Conservation (phyloP, 2,329 filamentous ascomycete species). For the Periglandula ipomoeae region DNA sequence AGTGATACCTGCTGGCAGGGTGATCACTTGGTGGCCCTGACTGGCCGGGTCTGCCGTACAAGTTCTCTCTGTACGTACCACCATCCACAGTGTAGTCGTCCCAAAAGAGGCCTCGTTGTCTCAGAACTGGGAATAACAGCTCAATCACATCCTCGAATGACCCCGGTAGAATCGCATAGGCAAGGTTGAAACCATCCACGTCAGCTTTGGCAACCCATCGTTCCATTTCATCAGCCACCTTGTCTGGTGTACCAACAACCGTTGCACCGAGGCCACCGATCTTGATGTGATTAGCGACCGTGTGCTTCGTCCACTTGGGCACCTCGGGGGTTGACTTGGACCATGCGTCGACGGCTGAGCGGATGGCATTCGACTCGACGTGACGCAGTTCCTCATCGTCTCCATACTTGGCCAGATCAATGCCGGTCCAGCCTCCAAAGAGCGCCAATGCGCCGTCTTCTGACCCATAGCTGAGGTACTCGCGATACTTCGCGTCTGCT, state of each 20-base stretch:
- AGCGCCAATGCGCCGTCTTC: conserved; percentile 54
- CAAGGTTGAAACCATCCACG: conserved; percentile 45
- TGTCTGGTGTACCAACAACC: conserved; percentile 20
- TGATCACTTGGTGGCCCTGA: conserved; percentile 27
- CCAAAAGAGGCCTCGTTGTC: conserved; percentile 47
- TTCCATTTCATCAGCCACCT: conserved; percentile 24
- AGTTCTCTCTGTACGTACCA: conserved; percentile 34
- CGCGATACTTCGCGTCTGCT: conserved; percentile 38
- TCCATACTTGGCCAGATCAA: conserved; percentile 49
- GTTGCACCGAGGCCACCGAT: conserved; percentile 22
- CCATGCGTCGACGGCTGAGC: conserved; percentile 40
- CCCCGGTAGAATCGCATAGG: conserved; percentile 35
- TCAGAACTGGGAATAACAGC: conserved; percentile 53
- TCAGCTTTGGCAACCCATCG: conserved; percentile 41
- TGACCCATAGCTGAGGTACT: conserved; percentile 46
- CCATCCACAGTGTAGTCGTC: conserved; percentile 34
- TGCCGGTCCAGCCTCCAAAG: conserved; percentile 60
- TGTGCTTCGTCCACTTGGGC: conserved; percentile 26
- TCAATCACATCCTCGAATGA: conserved; percentile 60
- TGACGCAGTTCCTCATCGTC: conserved; percentile 55
- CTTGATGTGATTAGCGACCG: conserved; percentile 23
- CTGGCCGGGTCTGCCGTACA: conserved; percentile 26
- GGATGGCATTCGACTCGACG: conserved; percentile 53
- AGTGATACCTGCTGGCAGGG: conserved; percentile 29
- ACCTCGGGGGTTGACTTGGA: conserved; percentile 26